A percentile compares a stretch with the other conserved stretches of the same genome.
These are phyloP conservation scores for Ettlia oleoabundans DNA, from an alignment of 139 green algal species.

Conservation along the genomic window DNA sequence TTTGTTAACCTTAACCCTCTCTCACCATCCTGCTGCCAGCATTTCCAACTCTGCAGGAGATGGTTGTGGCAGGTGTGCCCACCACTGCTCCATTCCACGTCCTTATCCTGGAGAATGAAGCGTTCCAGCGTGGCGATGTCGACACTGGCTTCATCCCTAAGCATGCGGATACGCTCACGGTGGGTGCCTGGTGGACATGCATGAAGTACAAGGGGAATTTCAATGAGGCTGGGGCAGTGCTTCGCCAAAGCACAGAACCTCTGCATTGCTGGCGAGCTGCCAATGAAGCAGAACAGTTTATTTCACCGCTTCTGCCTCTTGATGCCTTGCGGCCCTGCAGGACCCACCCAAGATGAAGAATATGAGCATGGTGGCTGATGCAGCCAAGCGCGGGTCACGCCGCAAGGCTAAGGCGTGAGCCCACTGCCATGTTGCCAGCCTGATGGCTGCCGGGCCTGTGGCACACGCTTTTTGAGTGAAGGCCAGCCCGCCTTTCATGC, in stretches of 20 bases:
- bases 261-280: too few species aligned
- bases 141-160: slow-evolving; percentile 89
- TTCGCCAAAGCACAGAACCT: too few species aligned
- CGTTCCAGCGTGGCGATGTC: slow-evolving; percentile 71
- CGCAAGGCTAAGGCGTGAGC: slow-evolving; percentile 8
- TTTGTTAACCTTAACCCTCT: too few species aligned
- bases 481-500: not conserved
- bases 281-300: too few species aligned
- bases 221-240: too few species aligned
- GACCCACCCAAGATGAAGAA: slow-evolving; percentile 35
- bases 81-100: slow-evolving; percentile 92
- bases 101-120: slow-evolving; percentile 80
- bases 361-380: slow-evolving; percentile 16
- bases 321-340: not conserved
- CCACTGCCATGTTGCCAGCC: too few species aligned
- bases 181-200: not conserved
- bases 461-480: too few species aligned
- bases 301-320: too few species aligned
- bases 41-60: slow-evolving; percentile 42
- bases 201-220: too few species aligned
- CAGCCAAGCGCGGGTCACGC: slow-evolving; percentile 14
- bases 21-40: not conserved
- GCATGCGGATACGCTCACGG: slow-evolving; percentile 76
- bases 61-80: slow-evolving; percentile 79
- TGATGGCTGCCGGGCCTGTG: too few species aligned